Evolutionary conservation across 768 basidiomycete genomes (phyloP), one percentile per base, ranked within the genome.

Genomic region (Termitomyces heimii): DNA sequence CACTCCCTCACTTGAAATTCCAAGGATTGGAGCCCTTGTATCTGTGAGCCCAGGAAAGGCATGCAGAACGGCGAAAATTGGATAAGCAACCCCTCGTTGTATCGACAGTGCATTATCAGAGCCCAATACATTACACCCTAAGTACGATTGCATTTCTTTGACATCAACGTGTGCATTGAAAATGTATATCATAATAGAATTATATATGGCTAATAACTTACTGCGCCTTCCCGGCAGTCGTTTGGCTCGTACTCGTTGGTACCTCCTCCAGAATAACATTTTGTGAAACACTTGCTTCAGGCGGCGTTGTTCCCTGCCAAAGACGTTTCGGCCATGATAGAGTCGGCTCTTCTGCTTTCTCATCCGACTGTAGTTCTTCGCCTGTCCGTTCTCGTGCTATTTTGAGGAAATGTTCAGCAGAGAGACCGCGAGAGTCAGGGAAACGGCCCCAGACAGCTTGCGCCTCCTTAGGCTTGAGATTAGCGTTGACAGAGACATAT

Each of bases 401-500:
- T 49, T 73, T 67, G 46, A 82, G 71, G 63, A 78, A 76, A 51
- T 76, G 75, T 42, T 71, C 70, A 0, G 77, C 67, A 20, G 77
- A 77, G 16, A 81, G 62, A 10, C 79, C 80, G 6, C 70, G 65
- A 6, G 71, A 55, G 4, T 67, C 67, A 18, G 70, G 66, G 64
- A 78, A 75, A 35, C 71, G 73, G 3, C 74, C 73, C 61, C 73
- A 77, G 1, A 75, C 69, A 14, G 70, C 69, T 32, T 70, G 66
- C 55, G 69, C 63, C 64, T 75, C 69, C 53, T 67, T 56, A 44
- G 63, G 66, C 16, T 68, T 67, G 56, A 84, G 71, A 28, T 70
- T 73, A 18, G 78, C 77, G 45, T 63, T 68, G 28, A 74, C 64
- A 53, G 79, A 70, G 29, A 91, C 87, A 71, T 90, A 91, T 13